These are phyloP conservation scores for Cudoniella acicularis DNA, from an alignment of 495 filamentous ascomycete genomes.

Conservation along the genomic window DNA sequence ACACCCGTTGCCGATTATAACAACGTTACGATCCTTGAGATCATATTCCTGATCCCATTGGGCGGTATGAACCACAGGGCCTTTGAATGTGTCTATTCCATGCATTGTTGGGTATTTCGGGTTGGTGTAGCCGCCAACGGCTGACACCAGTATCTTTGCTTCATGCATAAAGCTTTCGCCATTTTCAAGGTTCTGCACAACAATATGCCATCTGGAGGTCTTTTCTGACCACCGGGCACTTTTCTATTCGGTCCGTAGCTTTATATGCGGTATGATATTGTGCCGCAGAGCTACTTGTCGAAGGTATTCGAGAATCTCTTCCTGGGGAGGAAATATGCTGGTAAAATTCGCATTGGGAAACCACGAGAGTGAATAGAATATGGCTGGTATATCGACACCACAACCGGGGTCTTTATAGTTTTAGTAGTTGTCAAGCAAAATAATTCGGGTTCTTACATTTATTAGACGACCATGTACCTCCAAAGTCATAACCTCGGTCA, in stretches of 20 bases:
- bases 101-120: not conserved
- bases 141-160: not conserved
- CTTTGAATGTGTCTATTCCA: not conserved
- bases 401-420: too few species aligned
- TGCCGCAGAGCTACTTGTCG: too few species aligned
- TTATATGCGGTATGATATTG: too few species aligned
- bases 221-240: too few species aligned
- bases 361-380: too few species aligned
- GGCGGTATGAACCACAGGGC: not conserved
- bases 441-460: not conserved
- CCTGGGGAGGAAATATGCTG: too few species aligned
- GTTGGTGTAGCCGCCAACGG: not conserved
- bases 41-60: not conserved
- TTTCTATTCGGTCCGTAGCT: too few species aligned
- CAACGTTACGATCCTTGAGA: not conserved
- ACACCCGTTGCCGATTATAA: not conserved
- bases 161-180: not conserved
- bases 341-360: too few species aligned
- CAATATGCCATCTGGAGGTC: too few species aligned
- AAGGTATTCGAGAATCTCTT: too few species aligned
- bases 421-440: not conserved
- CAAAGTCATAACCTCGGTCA: conserved; percentile 19
- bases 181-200: too few species aligned
- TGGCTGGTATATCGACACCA: too few species aligned
- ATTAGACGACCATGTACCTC: conserved; percentile 29